Base-by-base conservation (phyloP, 192 early-diverging fungal species). In the Phlyctochytrium arcticum region DNA sequence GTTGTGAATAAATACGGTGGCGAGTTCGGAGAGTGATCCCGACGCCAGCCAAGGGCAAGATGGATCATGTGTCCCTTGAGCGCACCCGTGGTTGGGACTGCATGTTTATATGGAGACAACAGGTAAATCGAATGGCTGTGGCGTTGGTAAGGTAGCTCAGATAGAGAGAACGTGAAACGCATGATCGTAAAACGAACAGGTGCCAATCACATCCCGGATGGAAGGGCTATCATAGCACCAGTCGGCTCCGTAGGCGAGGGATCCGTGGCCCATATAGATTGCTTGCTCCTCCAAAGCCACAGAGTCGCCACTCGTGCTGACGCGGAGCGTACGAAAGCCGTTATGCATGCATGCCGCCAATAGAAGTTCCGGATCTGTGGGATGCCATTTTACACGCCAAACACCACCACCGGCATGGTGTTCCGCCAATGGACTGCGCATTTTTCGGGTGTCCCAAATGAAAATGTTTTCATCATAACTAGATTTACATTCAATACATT, bases 311-410 rank as follows among this genome's bases (percentile, higher is more conserved):
- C 73, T 75, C 15, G 71, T 72, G 19, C 77, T 73, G 21, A 86
- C 71, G 26, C 88, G 69, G 2, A 93, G 69, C 6, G 95, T 80
- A 73, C 92, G 90, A 56, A 92, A 90, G 19, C 96, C 96, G 51
- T 85, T 85, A 71, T 97, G 89, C 96, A 98, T 98, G 27, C 85
- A 88, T 5, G 89, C 94, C 8, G 91, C 87, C 15, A 95, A 62
- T 31, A 98, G 67, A 17, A 60, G 50, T 31, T 78, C 68, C 1
- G 80, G 66, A 6, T 80, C 71, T 4, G 73, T 78, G 1, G 96
- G 96, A 65, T 97, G 93, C 93, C 94, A 98, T 76, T 92, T 91
- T 35, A 98, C 69, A 24, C 94, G 75, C 96, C 96, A 98, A 8
- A 95, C 90, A 8, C 95, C 95, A 5, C 95, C 93, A 29, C 87